Conservation (phyloP, 768 basidiomycete genomes). For the Sporobolomyces roseus region DNA sequence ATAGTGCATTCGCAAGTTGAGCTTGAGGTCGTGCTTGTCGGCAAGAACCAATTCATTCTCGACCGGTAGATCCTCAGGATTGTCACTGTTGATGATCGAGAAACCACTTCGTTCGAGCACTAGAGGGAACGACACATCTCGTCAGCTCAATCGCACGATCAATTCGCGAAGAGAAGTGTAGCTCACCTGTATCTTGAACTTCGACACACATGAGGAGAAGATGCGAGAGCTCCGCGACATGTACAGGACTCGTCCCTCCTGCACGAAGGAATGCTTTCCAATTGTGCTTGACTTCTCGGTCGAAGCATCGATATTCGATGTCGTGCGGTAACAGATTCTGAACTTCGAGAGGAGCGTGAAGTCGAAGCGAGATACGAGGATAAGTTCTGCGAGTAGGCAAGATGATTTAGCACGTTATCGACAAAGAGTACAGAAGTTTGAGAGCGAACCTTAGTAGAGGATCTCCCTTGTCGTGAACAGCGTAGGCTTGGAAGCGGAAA, state of each 20-base stretch:
- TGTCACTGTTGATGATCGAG: slow-evolving; percentile 92
- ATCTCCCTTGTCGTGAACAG: slow-evolving; percentile 66
- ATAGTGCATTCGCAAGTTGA: slow-evolving; percentile 82
- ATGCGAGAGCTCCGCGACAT: slow-evolving; percentile 87
- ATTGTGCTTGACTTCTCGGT: slow-evolving; percentile 89
- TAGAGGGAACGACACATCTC: slow-evolving; percentile 46
- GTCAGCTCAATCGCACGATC: too few species aligned
- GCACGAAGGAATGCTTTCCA: slow-evolving; percentile 89
- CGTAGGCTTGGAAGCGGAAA: slow-evolving; percentile 91
- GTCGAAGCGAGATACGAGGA: slow-evolving; percentile 75
- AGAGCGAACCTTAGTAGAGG: slow-evolving; percentile 56
- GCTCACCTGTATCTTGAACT: slow-evolving; percentile 80
- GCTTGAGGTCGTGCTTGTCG: slow-evolving; percentile 68
- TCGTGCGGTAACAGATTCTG: slow-evolving; percentile 95
- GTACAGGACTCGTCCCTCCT: slow-evolving; percentile 92
- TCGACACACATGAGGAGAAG: slow-evolving; percentile 79
- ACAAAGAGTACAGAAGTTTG: neutral
- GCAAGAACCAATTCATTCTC: slow-evolving; percentile 69
- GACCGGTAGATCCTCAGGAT: slow-evolving; percentile 78
- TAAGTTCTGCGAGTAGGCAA: slow-evolving; percentile 58
- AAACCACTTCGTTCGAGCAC: slow-evolving; percentile 93
- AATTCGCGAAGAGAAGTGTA: too few species aligned
- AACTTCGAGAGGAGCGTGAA: slow-evolving; percentile 88
- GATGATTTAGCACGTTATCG: slow-evolving; percentile 3
- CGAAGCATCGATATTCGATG: slow-evolving; percentile 90